Evolutionary conservation across 345 rosid genomes (phyloP), one percentile per base, ranked within the genome.

Genomic region (Lepidium aucheri): DNA sequence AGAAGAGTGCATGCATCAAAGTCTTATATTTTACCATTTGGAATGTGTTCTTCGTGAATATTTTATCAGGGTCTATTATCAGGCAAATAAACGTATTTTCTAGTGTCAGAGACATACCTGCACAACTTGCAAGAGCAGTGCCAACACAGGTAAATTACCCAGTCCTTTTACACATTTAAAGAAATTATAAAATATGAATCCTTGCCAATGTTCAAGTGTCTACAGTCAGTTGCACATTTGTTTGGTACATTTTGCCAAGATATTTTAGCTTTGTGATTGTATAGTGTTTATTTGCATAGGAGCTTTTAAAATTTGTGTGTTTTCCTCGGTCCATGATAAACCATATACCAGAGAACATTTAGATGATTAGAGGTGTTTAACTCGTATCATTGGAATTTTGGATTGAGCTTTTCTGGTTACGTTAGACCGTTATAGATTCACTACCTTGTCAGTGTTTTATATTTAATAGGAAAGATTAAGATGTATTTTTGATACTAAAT

Each of bases 41-140:
- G 98, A 93, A 93, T 56, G 94, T 93, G 55, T 93, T 90, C 90
- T 93, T 93, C 36, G 89, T 86, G 63, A 93, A 90, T 63, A 82
- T 88, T 32, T 78, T 93, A 47, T 86, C 98, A 0, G 96, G 97
- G n/a, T 86, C 96, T 15, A 63, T 90, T 60, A 86, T 93, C 42
- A 74, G 69, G 41, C 86, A 80, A 36, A 12, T 86, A 65, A 76
- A 55, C 77, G 81, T 79, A 53, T 74, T 89, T 65, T 65, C 90
- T 51, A 84, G 86, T 63, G 83, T 89, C 13, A 80, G 76, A 76
- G 84, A 83, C 60, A 56, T 93, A 70, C 94, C 96, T 30, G 68
- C 53, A 24, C 75, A 79, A 73, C 96, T 93, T 59, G 98, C 97
- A 14, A 80, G 76, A 79, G 82, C 96, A 40, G 84, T 93, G 56